phyloP scores from a whole-genome alignment of 805 yeast species.

The Candida pseudoglaebosa region DNA sequence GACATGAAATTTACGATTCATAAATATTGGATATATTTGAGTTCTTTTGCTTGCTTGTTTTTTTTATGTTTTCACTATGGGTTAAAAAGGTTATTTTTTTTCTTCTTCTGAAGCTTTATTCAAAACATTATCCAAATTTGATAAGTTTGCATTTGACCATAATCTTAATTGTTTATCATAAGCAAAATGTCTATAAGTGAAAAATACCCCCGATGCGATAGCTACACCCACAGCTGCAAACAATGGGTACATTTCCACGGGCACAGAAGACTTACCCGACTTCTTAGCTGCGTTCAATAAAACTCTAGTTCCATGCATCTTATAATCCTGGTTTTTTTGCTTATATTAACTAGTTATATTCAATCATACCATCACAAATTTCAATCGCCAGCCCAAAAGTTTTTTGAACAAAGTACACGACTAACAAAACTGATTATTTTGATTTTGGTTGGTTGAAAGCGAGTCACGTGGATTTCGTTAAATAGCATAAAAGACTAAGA shows the following conservation, averaged over 20 bases:
- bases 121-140: slow-evolving; percentile 39
- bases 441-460: slow-evolving; percentile 12
- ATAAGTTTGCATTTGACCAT: slow-evolving; percentile 44
- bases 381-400: neutral
- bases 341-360: neutral
- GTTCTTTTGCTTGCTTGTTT: too few species aligned
- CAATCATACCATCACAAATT: neutral
- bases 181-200: slow-evolving; percentile 47
- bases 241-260: slow-evolving; percentile 46
- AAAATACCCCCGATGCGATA: slow-evolving; percentile 31
- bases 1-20: too few species aligned
- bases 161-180: slow-evolving; percentile 43
- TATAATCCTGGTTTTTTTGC: slow-evolving; percentile 6
- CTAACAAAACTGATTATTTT: slow-evolving; percentile 2
- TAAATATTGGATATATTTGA: too few species aligned
- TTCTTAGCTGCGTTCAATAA: slow-evolving; percentile 40
- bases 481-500: too few species aligned
- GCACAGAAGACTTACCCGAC: slow-evolving; percentile 17
- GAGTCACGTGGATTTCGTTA: slow-evolving; percentile 9
- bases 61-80: neutral
- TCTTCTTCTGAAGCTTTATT: slow-evolving; percentile 11
- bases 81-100: neutral
- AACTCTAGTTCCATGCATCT: slow-evolving; percentile 40
- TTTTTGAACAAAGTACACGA: slow-evolving; percentile 2
- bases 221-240: slow-evolving; percentile 44